Base-by-base conservation (phyloP, 257 asterid species). In the Primulina tabacum region DNA sequence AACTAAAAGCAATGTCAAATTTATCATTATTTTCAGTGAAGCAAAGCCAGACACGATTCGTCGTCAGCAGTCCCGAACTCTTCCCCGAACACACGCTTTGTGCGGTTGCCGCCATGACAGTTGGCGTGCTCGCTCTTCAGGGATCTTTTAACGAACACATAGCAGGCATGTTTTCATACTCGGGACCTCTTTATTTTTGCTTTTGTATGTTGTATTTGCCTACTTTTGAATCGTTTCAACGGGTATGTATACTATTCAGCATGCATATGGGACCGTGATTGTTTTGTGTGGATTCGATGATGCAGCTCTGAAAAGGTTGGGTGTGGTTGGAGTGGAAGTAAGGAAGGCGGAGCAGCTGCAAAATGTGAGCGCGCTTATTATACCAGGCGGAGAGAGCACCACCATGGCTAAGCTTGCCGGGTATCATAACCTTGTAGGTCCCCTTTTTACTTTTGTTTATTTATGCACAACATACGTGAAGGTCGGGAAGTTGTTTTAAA, bases 371-470 rank as follows among this genome's bases (percentile, higher is more conserved):
- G 91, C 90, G 21, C 96, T 94, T 47, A 94, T 94, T 70, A 94
- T 94, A 37, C 99, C 99, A 0, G 99, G 98, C 53, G 99, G 99
- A 2, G 99, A 94, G 84, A 94, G 99, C 80, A 94, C 99, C 62
- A 88, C 99, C 80, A 94, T 94, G 99, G 99, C 99, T 37, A 94
- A 91, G 84, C 83, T 94, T 35, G 99, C 99, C 0, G 93, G 91
- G 78, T 88, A 78, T 65, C 98, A 91, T 74, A 94, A 94, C 81
- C 86, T 94, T 79, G 99, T 91, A 65, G 40, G 62, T 61, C 6
- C 57, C 3, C 0, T 64, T 9, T 55, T 40, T 43, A n/a, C 30
- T 4, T 32, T 14, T 61, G 20, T 58, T 58, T 12, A 33, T 30
- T 14, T 20, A 16, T 66, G 59, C 64, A 43, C 74, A 14, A 16